Conservation (phyloP, 176 grass and related monocot species). For the Avena atlantica region DNA sequence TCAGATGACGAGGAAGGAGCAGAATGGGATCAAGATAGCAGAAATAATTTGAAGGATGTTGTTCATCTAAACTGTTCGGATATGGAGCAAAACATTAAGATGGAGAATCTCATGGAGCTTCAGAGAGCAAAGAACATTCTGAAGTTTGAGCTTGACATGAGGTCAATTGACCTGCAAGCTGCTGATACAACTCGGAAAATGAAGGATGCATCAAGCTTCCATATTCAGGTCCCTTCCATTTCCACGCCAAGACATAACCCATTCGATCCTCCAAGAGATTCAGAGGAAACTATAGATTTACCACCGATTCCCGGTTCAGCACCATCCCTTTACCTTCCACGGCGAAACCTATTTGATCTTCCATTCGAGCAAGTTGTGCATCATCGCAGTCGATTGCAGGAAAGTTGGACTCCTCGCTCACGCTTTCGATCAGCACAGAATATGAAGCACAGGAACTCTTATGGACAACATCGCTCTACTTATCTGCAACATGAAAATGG, state of each 20-base stretch:
- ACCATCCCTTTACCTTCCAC: constrained; percentile 51
- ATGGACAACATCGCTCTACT: neutral
- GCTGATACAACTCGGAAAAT: constrained; percentile 50
- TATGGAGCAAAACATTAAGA: constrained; percentile 33
- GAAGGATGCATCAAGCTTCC: constrained; percentile 59
- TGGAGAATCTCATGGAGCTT: constrained; percentile 48
- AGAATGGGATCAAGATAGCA: constrained; percentile 39
- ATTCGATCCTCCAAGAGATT: constrained; percentile 43
- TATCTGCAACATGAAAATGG: neutral
- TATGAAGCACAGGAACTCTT: constrained; percentile 38
- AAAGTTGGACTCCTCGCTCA: constrained; percentile 55
- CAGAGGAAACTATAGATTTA: constrained; percentile 55
- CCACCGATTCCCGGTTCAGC: constrained; percentile 63
- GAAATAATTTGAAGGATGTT: constrained; percentile 38
- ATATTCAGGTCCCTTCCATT: constrained; percentile 59
- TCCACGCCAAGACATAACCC: constrained; percentile 48
- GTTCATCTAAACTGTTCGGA: constrained; percentile 42
- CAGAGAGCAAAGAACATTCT: constrained; percentile 58
- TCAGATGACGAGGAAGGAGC: constrained; percentile 40
- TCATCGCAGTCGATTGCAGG: constrained; percentile 6
- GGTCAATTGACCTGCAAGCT: constrained; percentile 54
- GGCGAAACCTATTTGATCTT: constrained; percentile 55
- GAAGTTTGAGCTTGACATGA: constrained; percentile 61
- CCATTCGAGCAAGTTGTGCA: constrained; percentile 42
- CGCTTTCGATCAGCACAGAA: constrained; percentile 16